phyloP scores from a whole-genome alignment of 495 filamentous ascomycete species.

The Hypoxylon cercidicola region DNA sequence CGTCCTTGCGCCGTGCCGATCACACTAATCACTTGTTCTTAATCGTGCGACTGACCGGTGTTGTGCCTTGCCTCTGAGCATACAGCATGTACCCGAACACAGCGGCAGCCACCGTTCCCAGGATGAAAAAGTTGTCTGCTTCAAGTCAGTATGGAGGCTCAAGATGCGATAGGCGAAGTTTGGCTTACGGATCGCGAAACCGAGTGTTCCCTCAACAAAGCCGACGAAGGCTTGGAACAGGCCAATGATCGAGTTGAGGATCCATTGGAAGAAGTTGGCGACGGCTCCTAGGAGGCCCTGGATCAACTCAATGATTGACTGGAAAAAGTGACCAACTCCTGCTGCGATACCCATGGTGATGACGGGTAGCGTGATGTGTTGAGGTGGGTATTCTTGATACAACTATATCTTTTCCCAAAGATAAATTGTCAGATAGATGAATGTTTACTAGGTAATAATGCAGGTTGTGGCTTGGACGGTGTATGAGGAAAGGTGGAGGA shows the following conservation, averaged over 20 bases:
- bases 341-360: slow-evolving; percentile 49
- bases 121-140: slow-evolving; percentile 61
- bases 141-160: slow-evolving; percentile 6
- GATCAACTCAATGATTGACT: slow-evolving; percentile 50
- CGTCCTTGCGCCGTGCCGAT: no score
- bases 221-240: slow-evolving; percentile 45
- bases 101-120: slow-evolving; percentile 57
- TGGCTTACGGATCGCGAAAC: slow-evolving; percentile 54
- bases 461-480: slow-evolving; percentile 2
- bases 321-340: slow-evolving; percentile 46
- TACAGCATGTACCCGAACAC: slow-evolving; percentile 56
- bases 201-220: slow-evolving; percentile 50
- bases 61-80: slow-evolving; percentile 47
- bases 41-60: slow-evolving; percentile 30
- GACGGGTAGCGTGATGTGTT: slow-evolving; percentile 1
- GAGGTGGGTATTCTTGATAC: background rate
- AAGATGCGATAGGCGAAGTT: background rate
- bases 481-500: background rate
- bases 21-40: slow-evolving; percentile 31
- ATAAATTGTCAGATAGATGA: no score
- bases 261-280: slow-evolving; percentile 47
- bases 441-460: background rate
- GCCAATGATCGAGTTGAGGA: slow-evolving; percentile 49
- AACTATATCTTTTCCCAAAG: no score
- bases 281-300: slow-evolving; percentile 36